phyloP scores from a whole-genome alignment of 768 basidiomycete genomes.

The Trametes gibbosa region DNA sequence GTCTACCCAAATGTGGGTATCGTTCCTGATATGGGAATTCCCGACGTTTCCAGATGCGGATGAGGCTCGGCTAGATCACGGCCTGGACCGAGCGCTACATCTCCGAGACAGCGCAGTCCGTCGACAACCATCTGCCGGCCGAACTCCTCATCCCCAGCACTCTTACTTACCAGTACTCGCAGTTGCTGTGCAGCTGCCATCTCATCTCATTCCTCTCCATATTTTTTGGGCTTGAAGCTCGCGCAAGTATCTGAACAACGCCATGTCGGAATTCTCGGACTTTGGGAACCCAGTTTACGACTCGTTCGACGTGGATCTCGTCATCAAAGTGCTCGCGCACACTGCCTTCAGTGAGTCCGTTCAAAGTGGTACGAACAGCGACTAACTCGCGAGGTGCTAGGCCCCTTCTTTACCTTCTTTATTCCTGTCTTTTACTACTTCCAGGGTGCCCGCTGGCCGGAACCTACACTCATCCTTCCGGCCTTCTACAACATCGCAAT shows the following conservation, averaged over 20 bases:
- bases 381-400: slow-evolving; percentile 35
- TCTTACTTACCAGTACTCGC: not conserved
- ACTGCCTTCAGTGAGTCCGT: slow-evolving; percentile 73
- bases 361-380: not conserved
- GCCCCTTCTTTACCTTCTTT: slow-evolving; percentile 82
- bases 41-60: not conserved
- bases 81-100: slow-evolving; percentile 2
- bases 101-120: not conserved
- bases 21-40: not conserved
- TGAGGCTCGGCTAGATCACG: not conserved
- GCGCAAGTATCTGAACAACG: not conserved
- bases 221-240: not conserved
- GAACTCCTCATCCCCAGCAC: not conserved
- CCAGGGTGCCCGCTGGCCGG: slow-evolving; percentile 54
- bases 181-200: slow-evolving; percentile 12
- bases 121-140: not conserved
- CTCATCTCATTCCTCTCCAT: not conserved
- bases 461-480: slow-evolving; percentile 51
- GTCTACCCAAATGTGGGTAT: too few relatives aligned
- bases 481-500: slow-evolving; percentile 56
- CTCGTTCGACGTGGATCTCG: slow-evolving; percentile 69
- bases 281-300: slow-evolving; percentile 53
- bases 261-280: not conserved
- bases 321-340: slow-evolving; percentile 74
- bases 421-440: slow-evolving; percentile 78